These are phyloP conservation scores for Tagetes patula DNA, from an alignment of 129 eudicot species.

Conservation along the genomic window DNA sequence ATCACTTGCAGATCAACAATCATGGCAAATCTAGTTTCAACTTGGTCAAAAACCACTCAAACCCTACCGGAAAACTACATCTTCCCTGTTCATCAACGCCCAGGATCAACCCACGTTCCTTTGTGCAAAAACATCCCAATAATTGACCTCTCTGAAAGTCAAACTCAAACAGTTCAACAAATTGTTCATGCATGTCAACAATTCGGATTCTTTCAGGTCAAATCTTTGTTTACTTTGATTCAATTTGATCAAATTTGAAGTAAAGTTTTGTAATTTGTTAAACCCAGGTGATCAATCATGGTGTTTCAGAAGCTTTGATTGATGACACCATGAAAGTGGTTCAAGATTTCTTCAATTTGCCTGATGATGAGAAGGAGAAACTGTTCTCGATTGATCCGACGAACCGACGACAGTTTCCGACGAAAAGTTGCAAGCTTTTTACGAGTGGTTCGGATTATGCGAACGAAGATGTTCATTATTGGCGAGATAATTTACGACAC, in stretches of 20 bases:
- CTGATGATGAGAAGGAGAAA: constrained; percentile 37
- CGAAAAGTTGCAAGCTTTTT: constrained; percentile 43
- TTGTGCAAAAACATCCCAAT: constrained; percentile 30
- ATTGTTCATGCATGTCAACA: constrained; percentile 36
- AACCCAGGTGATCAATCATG: constrained; percentile 45
- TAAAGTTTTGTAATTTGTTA: not conserved
- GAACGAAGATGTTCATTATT: constrained; percentile 32
- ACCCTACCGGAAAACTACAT: constrained; percentile 37
- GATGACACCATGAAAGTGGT: constrained; percentile 34
- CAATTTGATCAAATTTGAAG: not conserved
- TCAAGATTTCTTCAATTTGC: constrained; percentile 36
- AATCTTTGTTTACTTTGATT: not conserved
- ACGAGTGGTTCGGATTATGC: constrained; percentile 32
- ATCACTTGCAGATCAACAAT: not conserved
- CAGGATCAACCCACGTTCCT: constrained; percentile 30
- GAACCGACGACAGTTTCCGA: not conserved
- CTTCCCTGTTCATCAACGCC: constrained; percentile 32
- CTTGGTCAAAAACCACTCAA: constrained; percentile 31
- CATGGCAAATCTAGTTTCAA: constrained; percentile 43
- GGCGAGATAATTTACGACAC: constrained; percentile 46
- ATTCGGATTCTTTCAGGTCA: constrained; percentile 52
- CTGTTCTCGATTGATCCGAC: constrained; percentile 35
- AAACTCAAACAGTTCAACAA: constrained; percentile 22
- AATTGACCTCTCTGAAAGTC: constrained; percentile 29
- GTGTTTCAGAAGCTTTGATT: constrained; percentile 34